A percentile compares a stretch with the other conserved stretches of the same genome.
Conservation (phyloP, 169 alveolate genomes). For the Plasmodium gallinaceum region DNA sequence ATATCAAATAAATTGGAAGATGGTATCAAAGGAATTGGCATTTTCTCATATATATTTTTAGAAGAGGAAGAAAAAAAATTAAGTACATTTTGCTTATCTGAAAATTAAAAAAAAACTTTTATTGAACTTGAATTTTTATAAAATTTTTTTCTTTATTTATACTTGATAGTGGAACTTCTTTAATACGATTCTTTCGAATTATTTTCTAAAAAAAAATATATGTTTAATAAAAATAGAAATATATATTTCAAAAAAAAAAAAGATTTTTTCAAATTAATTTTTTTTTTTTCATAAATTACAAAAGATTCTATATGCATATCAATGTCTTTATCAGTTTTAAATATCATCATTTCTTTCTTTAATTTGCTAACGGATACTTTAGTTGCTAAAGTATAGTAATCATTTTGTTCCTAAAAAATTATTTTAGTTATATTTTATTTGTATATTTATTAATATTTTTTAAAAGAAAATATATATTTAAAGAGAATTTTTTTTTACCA, state of each 20-base stretch:
- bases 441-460: neutral
- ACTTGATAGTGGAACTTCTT: neutral
- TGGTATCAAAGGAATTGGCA: slow-evolving; percentile 54
- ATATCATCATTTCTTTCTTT: slow-evolving; percentile 26
- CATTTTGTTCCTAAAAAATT: slow-evolving; percentile 17
- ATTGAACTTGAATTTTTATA: neutral
- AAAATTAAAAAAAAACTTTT: neutral
- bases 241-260: slow-evolving; percentile 1
- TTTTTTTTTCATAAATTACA: slow-evolving; percentile 13
- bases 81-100: slow-evolving; percentile 26
- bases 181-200: neutral
- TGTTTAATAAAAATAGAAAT: neutral
- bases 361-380: slow-evolving; percentile 40
- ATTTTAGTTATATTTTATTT: neutral
- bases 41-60: slow-evolving; percentile 30
- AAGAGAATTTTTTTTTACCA: slow-evolving; percentile 3
- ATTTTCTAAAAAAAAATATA: neutral
- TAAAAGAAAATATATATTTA: neutral
- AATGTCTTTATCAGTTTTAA: slow-evolving; percentile 20
- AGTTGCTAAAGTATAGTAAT: slow-evolving; percentile 44
- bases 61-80: slow-evolving; percentile 18
- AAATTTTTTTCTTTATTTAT: neutral
- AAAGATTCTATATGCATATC: slow-evolving; percentile 40
- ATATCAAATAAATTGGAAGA: slow-evolving; percentile 15
- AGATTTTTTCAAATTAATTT: neutral